Percentiles rank a stretch among this genome's conserved stretches.
These are phyloP conservation scores for Pseudogymnoascus sp. DNA, from an alignment of 2,329 filamentous ascomycete species.

Conservation along the genomic window DNA sequence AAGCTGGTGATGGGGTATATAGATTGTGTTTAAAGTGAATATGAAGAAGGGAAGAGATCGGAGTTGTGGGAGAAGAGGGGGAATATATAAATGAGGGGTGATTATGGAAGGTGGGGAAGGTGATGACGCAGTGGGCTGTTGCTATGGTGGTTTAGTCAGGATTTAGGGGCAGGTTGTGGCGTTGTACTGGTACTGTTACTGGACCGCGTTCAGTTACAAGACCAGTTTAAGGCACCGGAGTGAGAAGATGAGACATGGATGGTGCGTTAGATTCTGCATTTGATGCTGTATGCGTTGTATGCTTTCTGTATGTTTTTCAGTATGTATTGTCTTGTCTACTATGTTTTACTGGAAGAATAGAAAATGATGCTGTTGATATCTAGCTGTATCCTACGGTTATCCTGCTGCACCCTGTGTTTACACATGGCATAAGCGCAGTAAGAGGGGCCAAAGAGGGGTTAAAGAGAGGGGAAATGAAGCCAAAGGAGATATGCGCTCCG, in stretches of 20 bases:
- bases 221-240: not conserved
- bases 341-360: not conserved
- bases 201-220: not conserved
- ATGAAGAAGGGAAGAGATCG: not conserved
- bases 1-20: not conserved
- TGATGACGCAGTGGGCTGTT: not conserved
- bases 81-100: constrained; percentile 5
- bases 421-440: not conserved
- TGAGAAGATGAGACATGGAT: not conserved
- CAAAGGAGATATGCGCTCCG: not conserved
- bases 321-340: not conserved
- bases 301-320: not conserved
- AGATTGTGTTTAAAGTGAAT: not conserved
- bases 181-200: not conserved
- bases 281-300: constrained; percentile 1
- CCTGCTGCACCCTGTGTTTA: not conserved
- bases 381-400: not conserved
- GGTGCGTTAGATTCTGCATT: not conserved
- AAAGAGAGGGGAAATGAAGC: not conserved
- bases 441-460: not conserved
- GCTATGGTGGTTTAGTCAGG: not conserved
- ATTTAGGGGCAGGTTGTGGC: not conserved
- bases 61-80: not conserved
- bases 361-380: not conserved
- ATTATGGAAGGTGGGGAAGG: not conserved